Conservation (phyloP, 192 early-diverging fungal genomes). For the Mortierella alpina region DNA sequence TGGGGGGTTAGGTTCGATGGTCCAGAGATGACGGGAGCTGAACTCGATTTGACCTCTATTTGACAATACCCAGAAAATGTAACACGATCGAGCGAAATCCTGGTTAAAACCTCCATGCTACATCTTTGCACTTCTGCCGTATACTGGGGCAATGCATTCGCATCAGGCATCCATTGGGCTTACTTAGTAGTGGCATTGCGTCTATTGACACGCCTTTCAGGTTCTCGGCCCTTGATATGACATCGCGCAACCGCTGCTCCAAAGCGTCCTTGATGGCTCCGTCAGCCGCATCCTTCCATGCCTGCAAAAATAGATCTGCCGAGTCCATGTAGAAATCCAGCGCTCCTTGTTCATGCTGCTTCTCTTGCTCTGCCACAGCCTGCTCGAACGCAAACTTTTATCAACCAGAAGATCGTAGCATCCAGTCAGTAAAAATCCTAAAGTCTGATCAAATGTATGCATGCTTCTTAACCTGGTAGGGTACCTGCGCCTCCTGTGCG, state of each 20-base stretch:
- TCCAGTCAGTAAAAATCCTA: not conserved
- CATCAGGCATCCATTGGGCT: not conserved
- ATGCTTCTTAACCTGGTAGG: not conserved
- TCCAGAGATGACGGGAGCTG: slow-evolving; percentile 30
- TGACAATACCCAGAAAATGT: not conserved
- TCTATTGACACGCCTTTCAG: slow-evolving; percentile 56
- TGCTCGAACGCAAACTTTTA: slow-evolving; percentile 50
- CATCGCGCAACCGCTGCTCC: slow-evolving; percentile 37
- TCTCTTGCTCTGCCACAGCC: slow-evolving; percentile 40
- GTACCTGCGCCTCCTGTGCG: slow-evolving; percentile 49
- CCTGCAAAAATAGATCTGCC: slow-evolving; percentile 58
- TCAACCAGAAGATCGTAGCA: not conserved
- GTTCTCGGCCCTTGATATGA: slow-evolving; percentile 58
- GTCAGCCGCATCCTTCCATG: slow-evolving; percentile 53
- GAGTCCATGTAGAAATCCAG: slow-evolving; percentile 63
- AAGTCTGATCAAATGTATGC: not conserved
- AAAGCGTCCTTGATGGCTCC: slow-evolving; percentile 27
- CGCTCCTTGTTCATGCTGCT: slow-evolving; percentile 56
- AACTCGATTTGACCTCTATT: slow-evolving; percentile 50
- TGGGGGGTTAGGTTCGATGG: slow-evolving; percentile 25
- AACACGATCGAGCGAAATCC: not conserved
- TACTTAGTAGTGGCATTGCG: slow-evolving; percentile 28
- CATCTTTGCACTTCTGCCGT: too few species aligned
- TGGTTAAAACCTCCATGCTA: not conserved
- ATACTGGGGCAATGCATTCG: too few species aligned